Conservation (phyloP, 202 grass and related monocot genomes). For the Schoenoplectus triqueter region DNA sequence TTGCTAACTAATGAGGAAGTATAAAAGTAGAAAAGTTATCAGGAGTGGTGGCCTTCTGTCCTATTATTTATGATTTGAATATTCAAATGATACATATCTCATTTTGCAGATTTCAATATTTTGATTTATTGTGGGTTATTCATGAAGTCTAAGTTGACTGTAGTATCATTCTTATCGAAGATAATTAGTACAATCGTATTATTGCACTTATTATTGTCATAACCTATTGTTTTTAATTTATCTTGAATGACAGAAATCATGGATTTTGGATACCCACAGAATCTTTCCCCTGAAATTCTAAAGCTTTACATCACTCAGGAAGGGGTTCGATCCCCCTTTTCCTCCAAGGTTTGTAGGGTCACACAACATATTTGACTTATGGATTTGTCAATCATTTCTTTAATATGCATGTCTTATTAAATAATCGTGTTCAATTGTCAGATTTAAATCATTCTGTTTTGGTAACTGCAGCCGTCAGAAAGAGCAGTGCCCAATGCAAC, state of each 20-base stretch:
- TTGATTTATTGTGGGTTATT: background rate
- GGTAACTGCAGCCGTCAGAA: constrained; percentile 61
- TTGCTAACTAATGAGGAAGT: background rate
- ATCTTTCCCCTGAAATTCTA: constrained; percentile 96
- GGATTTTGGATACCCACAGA: constrained; percentile 99
- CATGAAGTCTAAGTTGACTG: background rate
- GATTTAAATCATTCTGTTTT: constrained; percentile 4
- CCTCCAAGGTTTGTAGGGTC: constrained; percentile 74
- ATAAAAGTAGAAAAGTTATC: background rate
- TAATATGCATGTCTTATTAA: constrained; percentile 3
- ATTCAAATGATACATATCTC: background rate
- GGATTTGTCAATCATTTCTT: constrained; percentile 1
- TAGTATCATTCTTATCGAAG: background rate
- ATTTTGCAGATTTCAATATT: background rate
- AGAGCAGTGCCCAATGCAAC: constrained; percentile 95
- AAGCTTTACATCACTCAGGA: constrained; percentile 99
- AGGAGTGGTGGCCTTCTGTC: background rate
- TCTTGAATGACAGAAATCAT: constrained; percentile 82
- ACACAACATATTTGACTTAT: background rate
- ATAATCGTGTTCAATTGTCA: too few species aligned
- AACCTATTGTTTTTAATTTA: background rate
- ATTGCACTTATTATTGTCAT: background rate
- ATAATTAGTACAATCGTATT: background rate
- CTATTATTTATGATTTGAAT: background rate
- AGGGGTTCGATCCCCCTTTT: constrained; percentile 96